Evolutionary conservation across 371 early-diverging fungal species (phyloP), one percentile per base, ranked within the genome.

Genomic region (Mucor saturninus): DNA sequence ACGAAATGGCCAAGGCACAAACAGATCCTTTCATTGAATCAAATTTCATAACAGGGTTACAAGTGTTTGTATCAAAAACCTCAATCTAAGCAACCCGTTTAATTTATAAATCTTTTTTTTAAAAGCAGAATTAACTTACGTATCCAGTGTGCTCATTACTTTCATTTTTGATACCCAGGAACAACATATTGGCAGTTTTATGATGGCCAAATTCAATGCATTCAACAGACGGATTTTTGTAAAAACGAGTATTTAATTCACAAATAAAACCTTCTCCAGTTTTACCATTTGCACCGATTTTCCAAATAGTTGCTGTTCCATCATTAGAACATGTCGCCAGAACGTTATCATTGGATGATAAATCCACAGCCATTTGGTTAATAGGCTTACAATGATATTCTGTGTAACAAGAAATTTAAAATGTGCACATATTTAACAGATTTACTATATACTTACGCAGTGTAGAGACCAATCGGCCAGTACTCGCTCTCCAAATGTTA

Each of bases 261-360:
- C 76, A 76, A n/a, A 65, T 45, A 7, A 42, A 14, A 3, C 80
- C 80, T 6, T 51, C 38, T 0, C 80, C 80, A 0, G 50, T 67
- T 43, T 67, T 73, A 1, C 77, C 80, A 9, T 53, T 50, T 26
- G 14, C 35, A 14, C 59, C 59, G n/a, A 80, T 32, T 21, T 42
- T 35, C 80, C 80, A 80, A 14, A 80, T 61, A 9, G 71, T 72
- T 2, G 75, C 77, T 42, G 69, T 59, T 0, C 80, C 80, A 53
- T 80, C 80, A 21, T 55, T 68, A 0, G 77, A 76, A 30, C 70
- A 70, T 9, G 73, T 69, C 0, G 77, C 80, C 0, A 80, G 21
- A 0, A 80, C 59, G 39, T 76, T 67, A 1, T 69, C 65, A 26
- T 51, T 13, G 2, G 15, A 14, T 35, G 62, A 45, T 21, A 63